Conservation (phyloP, 805 yeast species). For the Citeromyces matritensis region DNA sequence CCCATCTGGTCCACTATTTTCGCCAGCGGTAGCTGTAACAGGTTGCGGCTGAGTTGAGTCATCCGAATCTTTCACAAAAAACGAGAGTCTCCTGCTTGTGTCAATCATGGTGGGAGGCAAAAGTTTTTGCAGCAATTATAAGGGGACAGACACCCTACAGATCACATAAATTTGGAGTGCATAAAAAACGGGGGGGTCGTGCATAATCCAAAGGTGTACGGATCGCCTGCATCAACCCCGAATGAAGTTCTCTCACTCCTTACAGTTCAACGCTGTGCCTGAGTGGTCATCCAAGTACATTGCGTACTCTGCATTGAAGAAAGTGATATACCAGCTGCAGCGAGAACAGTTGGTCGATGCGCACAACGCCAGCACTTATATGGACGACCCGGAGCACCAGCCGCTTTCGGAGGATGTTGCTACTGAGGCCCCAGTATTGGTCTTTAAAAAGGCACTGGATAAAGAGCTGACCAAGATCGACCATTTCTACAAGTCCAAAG, state of each 20-base stretch:
- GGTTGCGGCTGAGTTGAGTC: too few species aligned
- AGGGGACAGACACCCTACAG: too few species aligned
- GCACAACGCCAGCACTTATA: conserved; percentile 10
- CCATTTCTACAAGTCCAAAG: conserved; percentile 56
- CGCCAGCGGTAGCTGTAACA: too few species aligned
- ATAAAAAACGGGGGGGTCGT: too few species aligned
- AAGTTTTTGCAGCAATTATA: too few species aligned
- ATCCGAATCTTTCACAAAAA: too few species aligned
- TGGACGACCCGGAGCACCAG: conserved; percentile 10
- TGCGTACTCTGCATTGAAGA: conserved; percentile 78
- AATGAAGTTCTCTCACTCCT: conserved; percentile 91
- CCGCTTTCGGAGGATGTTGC: conserved; percentile 13
- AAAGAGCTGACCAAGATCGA: conserved; percentile 67
- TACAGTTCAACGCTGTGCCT: conserved; percentile 95
- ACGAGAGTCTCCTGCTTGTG: too few species aligned
- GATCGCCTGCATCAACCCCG: too few species aligned
- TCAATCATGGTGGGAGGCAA: too few species aligned
- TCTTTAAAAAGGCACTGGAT: conserved; percentile 63
- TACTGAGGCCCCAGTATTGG: conserved; percentile 32
- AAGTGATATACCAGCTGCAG: conserved; percentile 71
- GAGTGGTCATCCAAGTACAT: conserved; percentile 93
- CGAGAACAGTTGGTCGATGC: conserved; percentile 28
- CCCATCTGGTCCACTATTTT: too few species aligned
- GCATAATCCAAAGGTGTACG: too few species aligned
- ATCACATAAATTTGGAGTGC: too few species aligned